A percentile compares a stretch with the other conserved stretches of the same genome.
phyloP scores from a whole-genome alignment of 192 early-diverging fungal species.

The Backusella morwellensis region DNA sequence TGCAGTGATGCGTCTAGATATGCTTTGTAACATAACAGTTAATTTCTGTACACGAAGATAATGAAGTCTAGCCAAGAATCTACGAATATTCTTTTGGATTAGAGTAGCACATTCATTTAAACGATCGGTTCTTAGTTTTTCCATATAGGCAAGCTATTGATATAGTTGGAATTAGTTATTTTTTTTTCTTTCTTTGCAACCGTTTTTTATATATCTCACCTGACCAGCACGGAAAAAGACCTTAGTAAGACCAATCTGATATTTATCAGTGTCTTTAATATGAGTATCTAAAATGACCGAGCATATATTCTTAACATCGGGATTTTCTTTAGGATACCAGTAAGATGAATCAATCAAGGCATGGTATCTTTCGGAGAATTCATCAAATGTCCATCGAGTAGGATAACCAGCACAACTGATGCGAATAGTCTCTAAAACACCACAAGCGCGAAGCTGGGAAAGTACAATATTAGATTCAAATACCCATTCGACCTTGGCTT shows the following conservation, averaged over 20 bases:
- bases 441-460: conserved; percentile 93
- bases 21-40: conserved; percentile 64
- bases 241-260: conserved; percentile 92
- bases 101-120: conserved; percentile 80
- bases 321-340: conserved; percentile 41
- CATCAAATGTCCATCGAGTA: conserved; percentile 84
- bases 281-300: conserved; percentile 57
- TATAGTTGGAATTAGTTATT: neutral
- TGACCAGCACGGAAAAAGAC: conserved; percentile 99
- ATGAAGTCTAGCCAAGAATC: conserved; percentile 61
- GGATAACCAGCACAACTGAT: conserved; percentile 99
- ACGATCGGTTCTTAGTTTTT: conserved; percentile 85
- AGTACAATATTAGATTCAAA: conserved; percentile 96
- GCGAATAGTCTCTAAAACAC: conserved; percentile 99
- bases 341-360: conserved; percentile 50
- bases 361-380: conserved; percentile 84
- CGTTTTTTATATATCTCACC: conserved; percentile 17
- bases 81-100: conserved; percentile 86
- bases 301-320: conserved; percentile 58
- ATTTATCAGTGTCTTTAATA: conserved; percentile 84
- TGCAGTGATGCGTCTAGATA: conserved; percentile 60
- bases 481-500: conserved; percentile 84
- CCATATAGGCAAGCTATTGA: conserved; percentile 65
- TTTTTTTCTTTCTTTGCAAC: neutral
- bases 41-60: conserved; percentile 54